phyloP scores from a whole-genome alignment of 2,329 filamentous ascomycete genomes.

The Pseudogymnoascus sp. region DNA sequence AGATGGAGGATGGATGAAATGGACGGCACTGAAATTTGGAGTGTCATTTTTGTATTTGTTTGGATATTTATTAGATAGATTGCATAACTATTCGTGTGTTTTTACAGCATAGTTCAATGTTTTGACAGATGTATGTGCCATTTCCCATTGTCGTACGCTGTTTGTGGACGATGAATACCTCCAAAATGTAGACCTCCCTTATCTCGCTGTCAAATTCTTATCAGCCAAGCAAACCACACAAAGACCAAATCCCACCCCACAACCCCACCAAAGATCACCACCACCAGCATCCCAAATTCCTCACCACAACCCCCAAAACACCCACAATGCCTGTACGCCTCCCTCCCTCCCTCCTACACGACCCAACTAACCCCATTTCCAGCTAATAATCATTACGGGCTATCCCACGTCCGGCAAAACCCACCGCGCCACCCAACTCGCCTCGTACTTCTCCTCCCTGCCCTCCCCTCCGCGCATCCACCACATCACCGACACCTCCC shows the following conservation, averaged over 20 bases:
- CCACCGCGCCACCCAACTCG: conserved; percentile 56
- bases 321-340: conserved; percentile 4
- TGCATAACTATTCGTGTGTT: neutral
- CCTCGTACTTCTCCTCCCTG: conserved; percentile 55
- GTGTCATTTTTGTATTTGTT: neutral
- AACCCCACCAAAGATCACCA: conserved; percentile 2
- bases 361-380: neutral
- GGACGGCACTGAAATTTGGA: neutral
- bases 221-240: neutral
- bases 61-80: conserved; percentile 5
- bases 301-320: neutral
- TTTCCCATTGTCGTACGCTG: neutral
- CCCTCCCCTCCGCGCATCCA: conserved; percentile 51
- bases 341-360: too few species aligned
- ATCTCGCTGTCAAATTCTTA: neutral
- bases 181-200: neutral
- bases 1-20: neutral
- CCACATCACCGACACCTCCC: conserved; percentile 63
- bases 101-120: neutral
- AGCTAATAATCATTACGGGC: conserved; percentile 61
- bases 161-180: neutral
- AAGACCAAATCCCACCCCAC: neutral
- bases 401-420: conserved; percentile 62
- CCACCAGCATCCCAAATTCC: neutral
- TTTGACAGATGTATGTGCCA: neutral